Conservation (phyloP, 768 basidiomycete species). For the Pleurotus giganteus region DNA sequence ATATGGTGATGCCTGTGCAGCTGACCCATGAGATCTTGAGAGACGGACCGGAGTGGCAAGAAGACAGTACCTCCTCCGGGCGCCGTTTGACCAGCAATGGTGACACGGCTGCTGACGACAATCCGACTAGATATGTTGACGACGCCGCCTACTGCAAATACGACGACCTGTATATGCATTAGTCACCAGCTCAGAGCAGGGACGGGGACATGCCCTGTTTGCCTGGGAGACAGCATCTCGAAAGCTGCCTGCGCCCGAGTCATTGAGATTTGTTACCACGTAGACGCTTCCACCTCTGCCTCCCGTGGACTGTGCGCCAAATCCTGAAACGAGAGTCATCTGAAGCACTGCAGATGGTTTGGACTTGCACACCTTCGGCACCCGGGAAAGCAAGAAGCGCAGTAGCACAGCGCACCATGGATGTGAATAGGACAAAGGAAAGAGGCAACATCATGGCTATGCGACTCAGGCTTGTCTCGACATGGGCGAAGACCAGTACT, state of each 20-base stretch:
- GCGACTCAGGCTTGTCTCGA: too few species aligned
- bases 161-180: conserved; percentile 23
- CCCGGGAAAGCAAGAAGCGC: conserved; percentile 32
- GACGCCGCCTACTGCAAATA: conserved; percentile 32
- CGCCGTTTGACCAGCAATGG: conserved; percentile 34
- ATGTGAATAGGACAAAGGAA: too few species aligned
- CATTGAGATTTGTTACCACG: conserved; percentile 32
- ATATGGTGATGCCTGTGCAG: conserved; percentile 27
- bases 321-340: conserved; percentile 17
- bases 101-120: conserved; percentile 28
- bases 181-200: neutral
- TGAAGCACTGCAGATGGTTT: neutral
- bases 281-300: conserved; percentile 31
- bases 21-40: neutral
- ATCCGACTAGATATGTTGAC: conserved; percentile 29
- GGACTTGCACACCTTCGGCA: conserved; percentile 24
- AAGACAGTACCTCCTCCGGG: conserved; percentile 25
- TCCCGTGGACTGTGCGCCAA: conserved; percentile 31
- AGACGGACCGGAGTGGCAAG: neutral
- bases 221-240: conserved; percentile 32
- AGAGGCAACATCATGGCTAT: too few species aligned
- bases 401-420: too few species aligned
- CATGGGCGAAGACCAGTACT: too few species aligned
- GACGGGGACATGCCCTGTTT: conserved; percentile 20
- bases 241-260: conserved; percentile 32